Conservation (phyloP, 2,329 filamentous ascomycete genomes). For the Botrytis porri region DNA sequence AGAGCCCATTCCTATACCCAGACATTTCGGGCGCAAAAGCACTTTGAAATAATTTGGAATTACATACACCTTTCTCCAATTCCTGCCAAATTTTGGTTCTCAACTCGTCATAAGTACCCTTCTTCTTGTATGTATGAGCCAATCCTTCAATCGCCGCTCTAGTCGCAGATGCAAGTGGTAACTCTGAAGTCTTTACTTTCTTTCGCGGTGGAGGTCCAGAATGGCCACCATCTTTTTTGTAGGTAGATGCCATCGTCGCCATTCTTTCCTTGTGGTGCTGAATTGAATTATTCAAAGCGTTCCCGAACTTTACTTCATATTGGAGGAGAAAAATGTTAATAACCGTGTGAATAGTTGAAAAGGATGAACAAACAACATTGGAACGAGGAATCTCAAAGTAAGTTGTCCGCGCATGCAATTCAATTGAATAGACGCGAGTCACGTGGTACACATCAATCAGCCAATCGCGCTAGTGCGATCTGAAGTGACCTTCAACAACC, state of each 20-base stretch:
- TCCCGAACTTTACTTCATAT: background rate
- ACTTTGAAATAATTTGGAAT: background rate
- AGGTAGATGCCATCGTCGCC: conserved; percentile 2
- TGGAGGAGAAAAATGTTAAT: background rate
- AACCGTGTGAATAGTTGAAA: background rate
- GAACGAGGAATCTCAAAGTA: background rate
- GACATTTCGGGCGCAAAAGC: background rate
- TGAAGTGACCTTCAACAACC: conserved; percentile 11
- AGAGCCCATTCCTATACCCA: background rate
- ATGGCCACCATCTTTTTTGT: conserved; percentile 26
- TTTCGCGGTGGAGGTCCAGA: conserved; percentile 31
- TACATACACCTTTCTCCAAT: conserved; percentile 63
- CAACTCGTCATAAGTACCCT: conserved; percentile 75
- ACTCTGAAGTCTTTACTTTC: conserved; percentile 70
- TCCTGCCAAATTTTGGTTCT: conserved; percentile 75
- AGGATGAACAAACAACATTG: background rate
- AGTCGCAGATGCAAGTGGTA: conserved; percentile 71
- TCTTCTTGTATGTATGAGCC: conserved; percentile 81
- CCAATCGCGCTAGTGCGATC: conserved; percentile 6
- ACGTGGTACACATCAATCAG: background rate
- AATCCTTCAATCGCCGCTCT: conserved; percentile 70
- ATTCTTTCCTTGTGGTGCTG: background rate
- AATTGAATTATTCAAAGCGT: background rate
- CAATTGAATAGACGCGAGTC: conserved; percentile 3
- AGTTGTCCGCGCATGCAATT: background rate